Evolutionary conservation across 1,284 basidiomycete genomes (phyloP), one percentile per base, ranked within the genome.

Genomic region (Vanrija sp.): DNA sequence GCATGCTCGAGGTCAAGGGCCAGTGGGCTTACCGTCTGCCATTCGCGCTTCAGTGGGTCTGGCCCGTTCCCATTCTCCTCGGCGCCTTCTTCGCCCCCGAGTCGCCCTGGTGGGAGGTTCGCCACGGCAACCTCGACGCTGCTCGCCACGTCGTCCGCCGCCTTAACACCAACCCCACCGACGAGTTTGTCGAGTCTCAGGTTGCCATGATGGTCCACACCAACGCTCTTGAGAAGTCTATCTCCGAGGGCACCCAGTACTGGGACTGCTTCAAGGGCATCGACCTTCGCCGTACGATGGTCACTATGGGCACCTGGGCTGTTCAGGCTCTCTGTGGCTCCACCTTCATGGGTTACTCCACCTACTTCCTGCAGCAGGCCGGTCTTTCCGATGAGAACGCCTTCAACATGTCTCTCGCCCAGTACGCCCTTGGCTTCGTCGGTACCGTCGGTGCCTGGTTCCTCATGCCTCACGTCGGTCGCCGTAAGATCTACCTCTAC

Each of bases 401-500:
- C 5, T 61, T 61, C 55, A 48, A 61, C 43, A 34, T 61, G 38
- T 47, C 48, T 5, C 38, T 57, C 10, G 56, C 48, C 14, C 43
- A 29, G 6, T 49, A 38, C 18, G 58, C 46, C 6, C 28, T 54
- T 16, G 59, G 48, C 12, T 59, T 67, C 46, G 53, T 67, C 46
- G 65, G 65, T 25, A 64, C 62, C 15, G 48, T 54, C 45, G 44
- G 56, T 3, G 65, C 65, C 4, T 67, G 65, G 65, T 47, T 56
- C 28, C 54, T 63, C 4, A 34, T 66, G 7, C 57, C 58, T 16
- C 58, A 60, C 34, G 59, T 73, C 54, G 78, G 78, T 21, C 74
- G 79, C 29, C 73, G 79, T 25, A 66, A 69, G 4, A 64, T 81
- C 34, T 81, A 79, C 73, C 61, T 77, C 46, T 52, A 50, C 25